Percentiles rank a stretch among this genome's conserved stretches.
Conservation (phyloP, 441 rosid genomes). For the Aleurites moluccanus region DNA sequence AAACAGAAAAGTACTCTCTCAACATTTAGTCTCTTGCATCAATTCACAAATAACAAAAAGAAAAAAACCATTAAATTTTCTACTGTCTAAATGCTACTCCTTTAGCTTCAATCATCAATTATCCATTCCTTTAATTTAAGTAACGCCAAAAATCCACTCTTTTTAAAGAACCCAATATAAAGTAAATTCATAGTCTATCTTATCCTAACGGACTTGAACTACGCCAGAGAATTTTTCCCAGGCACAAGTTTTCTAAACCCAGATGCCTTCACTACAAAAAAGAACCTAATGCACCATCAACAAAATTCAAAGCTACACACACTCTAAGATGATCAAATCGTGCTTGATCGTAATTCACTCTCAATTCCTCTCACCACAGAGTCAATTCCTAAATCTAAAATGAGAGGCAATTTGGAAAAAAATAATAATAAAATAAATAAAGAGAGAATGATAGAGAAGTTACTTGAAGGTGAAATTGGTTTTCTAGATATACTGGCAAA, state of each 20-base stretch:
- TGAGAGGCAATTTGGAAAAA: neutral
- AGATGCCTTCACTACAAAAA: too few relatives aligned
- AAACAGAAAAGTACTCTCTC: neutral
- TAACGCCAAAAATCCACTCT: neutral
- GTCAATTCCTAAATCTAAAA: neutral
- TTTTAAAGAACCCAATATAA: neutral
- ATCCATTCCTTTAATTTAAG: neutral
- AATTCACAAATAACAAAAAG: neutral
- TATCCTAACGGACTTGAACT: neutral
- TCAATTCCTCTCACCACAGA: neutral
- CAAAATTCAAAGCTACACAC: neutral
- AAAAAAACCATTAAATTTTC: neutral
- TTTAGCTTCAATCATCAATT: neutral
- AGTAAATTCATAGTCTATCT: neutral
- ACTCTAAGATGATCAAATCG: neutral
- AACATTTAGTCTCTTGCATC: neutral
- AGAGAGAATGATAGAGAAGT: constrained; percentile 22
- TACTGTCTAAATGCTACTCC: neutral
- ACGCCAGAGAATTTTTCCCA: neutral
- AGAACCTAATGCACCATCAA: neutral
- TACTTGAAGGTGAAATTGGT: constrained; percentile 46
- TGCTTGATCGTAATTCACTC: neutral
- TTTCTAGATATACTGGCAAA: constrained; percentile 35
- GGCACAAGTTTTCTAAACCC: neutral
- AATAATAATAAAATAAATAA: neutral